A percentile compares a stretch with the other conserved stretches of the same genome.
Conservation (phyloP, 306 rosid genomes). For the Pyrus betulifolia region DNA sequence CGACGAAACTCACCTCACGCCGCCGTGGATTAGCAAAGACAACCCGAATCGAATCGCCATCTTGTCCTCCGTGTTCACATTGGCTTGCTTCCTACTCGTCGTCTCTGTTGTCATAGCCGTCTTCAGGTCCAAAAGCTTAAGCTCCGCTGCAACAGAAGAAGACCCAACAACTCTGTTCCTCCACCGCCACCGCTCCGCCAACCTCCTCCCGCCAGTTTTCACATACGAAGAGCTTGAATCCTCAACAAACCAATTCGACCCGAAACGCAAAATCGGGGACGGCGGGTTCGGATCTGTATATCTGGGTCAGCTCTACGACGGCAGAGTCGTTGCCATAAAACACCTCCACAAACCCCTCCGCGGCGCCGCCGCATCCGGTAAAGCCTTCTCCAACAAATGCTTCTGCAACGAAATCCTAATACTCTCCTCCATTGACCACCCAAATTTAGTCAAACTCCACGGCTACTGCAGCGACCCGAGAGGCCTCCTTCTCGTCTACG, state of each 20-base stretch:
- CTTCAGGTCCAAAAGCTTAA: slow-evolving; percentile 34
- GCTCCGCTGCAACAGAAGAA: slow-evolving; percentile 31
- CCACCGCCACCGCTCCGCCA: slow-evolving; percentile 55
- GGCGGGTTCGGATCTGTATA: slow-evolving; percentile 94
- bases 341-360: slow-evolving; percentile 62
- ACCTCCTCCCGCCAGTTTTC: slow-evolving; percentile 79
- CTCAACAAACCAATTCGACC: slow-evolving; percentile 70
- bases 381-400: slow-evolving; percentile 59
- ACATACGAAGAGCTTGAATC: slow-evolving; percentile 65
- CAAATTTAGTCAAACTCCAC: slow-evolving; percentile 83
- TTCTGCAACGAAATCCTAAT: slow-evolving; percentile 94
- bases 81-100: slow-evolving; percentile 34
- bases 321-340: slow-evolving; percentile 72
- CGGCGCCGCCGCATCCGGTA: slow-evolving; percentile 22
- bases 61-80: slow-evolving; percentile 25
- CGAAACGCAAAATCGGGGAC: slow-evolving; percentile 80
- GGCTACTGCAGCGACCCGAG: slow-evolving; percentile 93
- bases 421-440: slow-evolving; percentile 75
- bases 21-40: slow-evolving; percentile 40
- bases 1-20: slow-evolving; percentile 24
- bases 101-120: slow-evolving; percentile 15
- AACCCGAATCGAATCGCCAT: slow-evolving; percentile 30
- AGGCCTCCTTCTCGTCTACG: slow-evolving; percentile 70
- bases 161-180: slow-evolving; percentile 73
- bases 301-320: slow-evolving; percentile 62